Conservation (phyloP, 2,329 filamentous ascomycete species). For the Colletotrichum higginsianum region DNA sequence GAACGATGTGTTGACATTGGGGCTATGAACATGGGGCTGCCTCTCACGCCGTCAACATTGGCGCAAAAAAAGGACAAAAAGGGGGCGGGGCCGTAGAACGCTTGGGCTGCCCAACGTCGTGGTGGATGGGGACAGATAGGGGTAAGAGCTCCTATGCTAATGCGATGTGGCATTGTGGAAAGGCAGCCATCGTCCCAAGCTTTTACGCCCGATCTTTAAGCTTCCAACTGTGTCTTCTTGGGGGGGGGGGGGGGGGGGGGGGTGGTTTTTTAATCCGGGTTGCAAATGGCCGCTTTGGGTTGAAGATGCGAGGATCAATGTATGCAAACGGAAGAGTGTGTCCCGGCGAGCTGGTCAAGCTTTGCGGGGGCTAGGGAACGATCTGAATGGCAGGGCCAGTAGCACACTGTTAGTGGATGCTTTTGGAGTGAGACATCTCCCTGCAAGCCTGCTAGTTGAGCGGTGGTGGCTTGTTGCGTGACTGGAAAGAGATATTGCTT, state of each 20-base stretch:
- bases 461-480: conserved; percentile 21
- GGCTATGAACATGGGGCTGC: not conserved
- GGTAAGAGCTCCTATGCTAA: not conserved
- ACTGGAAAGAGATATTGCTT: not conserved
- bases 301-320: not conserved
- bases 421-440: conserved; percentile 17
- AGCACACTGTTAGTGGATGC: not conserved
- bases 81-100: no score
- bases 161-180: conserved; percentile 8
- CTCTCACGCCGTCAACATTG: not conserved
- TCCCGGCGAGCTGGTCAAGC: not conserved
- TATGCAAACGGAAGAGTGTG: conserved; percentile 29
- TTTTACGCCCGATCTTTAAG: not conserved
- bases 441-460: not conserved
- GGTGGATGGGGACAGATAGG: not conserved
- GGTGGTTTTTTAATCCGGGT: not conserved
- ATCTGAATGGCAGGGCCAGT: no score
- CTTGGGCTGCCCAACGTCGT: not conserved
- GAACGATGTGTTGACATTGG: not conserved
- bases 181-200: not conserved
- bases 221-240: not conserved
- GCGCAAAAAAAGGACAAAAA: no score
- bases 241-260: no score
- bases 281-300: not conserved
- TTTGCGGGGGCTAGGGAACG: not conserved